phyloP scores from a whole-genome alignment of 2,329 filamentous ascomycete genomes.

The Berkeleyomyces basicola region DNA sequence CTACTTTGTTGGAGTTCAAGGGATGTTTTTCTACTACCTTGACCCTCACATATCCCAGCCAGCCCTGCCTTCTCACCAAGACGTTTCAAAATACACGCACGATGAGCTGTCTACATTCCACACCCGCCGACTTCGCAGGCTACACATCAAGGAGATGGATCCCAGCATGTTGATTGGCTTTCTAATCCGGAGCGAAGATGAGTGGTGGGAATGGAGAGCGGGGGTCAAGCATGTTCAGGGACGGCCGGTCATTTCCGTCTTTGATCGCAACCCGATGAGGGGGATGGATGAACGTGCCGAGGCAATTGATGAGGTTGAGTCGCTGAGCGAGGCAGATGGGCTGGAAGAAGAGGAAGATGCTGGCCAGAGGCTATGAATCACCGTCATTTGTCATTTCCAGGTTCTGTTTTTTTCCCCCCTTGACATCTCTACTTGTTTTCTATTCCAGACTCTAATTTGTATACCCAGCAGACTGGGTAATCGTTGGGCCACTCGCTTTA shows the following conservation, averaged over 20 bases:
- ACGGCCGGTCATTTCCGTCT: constrained; percentile 74
- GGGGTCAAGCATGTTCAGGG: constrained; percentile 60
- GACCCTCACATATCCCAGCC: constrained; percentile 80
- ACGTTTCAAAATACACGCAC: constrained; percentile 40
- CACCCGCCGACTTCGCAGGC: constrained; percentile 63
- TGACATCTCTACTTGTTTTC: background rate
- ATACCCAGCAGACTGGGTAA: too few species aligned
- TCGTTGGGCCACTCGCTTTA: too few species aligned
- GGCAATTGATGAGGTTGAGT: constrained; percentile 80
- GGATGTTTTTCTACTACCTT: constrained; percentile 76
- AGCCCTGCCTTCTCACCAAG: constrained; percentile 45
- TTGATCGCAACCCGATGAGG: constrained; percentile 47
- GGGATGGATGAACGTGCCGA: constrained; percentile 45
- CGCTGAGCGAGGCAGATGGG: constrained; percentile 54
- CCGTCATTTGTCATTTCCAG: background rate
- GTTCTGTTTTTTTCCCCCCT: background rate
- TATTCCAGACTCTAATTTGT: background rate
- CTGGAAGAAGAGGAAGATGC: constrained; percentile 2
- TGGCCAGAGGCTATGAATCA: background rate
- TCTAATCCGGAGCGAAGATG: constrained; percentile 62
- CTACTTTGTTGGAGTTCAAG: constrained; percentile 45
- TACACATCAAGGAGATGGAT: constrained; percentile 87
- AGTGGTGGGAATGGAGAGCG: constrained; percentile 71
- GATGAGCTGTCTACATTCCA: constrained; percentile 75
- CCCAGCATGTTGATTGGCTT: constrained; percentile 97